phyloP scores from a whole-genome alignment of 106 monocot genomes.

The Acanthochlamys bracteata region DNA sequence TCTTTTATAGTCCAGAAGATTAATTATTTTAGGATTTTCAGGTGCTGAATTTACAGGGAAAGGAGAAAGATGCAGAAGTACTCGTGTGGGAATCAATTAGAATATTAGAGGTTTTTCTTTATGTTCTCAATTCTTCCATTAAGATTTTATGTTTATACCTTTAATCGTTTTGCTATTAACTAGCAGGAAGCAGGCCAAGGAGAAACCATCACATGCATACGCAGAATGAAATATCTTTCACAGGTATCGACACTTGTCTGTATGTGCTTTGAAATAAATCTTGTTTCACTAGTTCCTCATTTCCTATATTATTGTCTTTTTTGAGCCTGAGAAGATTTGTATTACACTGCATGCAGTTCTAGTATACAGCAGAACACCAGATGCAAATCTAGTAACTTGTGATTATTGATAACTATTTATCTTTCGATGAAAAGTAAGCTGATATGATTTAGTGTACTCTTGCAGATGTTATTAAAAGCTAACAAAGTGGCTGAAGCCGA shows the following conservation, averaged over 20 bases:
- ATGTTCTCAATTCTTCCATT: not conserved
- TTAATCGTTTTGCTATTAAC: not conserved
- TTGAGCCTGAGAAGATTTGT: no score
- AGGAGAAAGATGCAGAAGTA: conserved; percentile 63
- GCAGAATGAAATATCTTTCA: conserved; percentile 73
- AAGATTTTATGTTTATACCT: not conserved
- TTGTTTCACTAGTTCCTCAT: no score
- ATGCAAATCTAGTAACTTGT: no score
- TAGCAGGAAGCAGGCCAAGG: conserved; percentile 78
- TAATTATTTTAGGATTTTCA: conserved; percentile 16
- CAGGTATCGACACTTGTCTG: conserved; percentile 42
- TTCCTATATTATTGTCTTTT: no score
- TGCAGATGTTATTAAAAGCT: conserved; percentile 64
- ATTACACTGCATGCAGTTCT: no score
- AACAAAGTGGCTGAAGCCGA: conserved; percentile 62
- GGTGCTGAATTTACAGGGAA: conserved; percentile 74
- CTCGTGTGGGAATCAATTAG: conserved; percentile 81
- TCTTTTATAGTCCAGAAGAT: no score
- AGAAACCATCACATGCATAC: conserved; percentile 53
- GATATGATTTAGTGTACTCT: not conserved
- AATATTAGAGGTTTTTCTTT: conserved; percentile 67
- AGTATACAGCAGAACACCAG: no score
- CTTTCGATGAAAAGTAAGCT: no score
- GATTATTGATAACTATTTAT: no score
- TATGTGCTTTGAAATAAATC: no score